Conservation (phyloP, 352 stramenopile genomes). For the Phytophthora europaea region DNA sequence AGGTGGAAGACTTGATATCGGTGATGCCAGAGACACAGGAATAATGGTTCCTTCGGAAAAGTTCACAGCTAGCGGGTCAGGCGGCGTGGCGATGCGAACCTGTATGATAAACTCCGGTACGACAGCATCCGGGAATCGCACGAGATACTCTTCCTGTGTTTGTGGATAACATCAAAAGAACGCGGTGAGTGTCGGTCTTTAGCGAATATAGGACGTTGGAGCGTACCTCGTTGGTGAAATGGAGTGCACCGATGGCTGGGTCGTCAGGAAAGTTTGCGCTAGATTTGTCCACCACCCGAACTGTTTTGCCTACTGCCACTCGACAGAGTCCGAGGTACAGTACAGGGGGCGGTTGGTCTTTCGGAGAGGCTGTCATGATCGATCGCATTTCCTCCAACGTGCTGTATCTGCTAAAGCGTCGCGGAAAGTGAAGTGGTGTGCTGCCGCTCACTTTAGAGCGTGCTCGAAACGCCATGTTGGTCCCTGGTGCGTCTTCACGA, state of each 20-base stretch:
- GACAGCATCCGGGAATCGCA: slow-evolving; percentile 64
- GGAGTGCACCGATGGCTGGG: slow-evolving; percentile 50
- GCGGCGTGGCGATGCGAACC: slow-evolving; percentile 28
- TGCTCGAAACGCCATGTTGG: slow-evolving; percentile 25
- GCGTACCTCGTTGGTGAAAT: slow-evolving; percentile 47
- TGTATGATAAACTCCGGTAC: slow-evolving; percentile 84
- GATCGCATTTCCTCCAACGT: slow-evolving; percentile 59
- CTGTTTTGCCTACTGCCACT: slow-evolving; percentile 68
- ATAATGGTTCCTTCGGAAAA: slow-evolving; percentile 12
- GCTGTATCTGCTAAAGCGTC: slow-evolving; percentile 76
- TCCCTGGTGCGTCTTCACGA: slow-evolving; percentile 36
- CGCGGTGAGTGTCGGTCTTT: background rate
- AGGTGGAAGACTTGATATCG: slow-evolving; percentile 7
- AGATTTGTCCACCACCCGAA: slow-evolving; percentile 29
- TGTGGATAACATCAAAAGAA: background rate
- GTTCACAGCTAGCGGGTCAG: background rate
- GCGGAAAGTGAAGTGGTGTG: slow-evolving; percentile 52
- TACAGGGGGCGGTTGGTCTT: slow-evolving; percentile 10
- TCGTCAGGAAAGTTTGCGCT: slow-evolving; percentile 39
- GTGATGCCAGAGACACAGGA: slow-evolving; percentile 11
- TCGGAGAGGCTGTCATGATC: background rate
- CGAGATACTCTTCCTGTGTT: slow-evolving; percentile 74
- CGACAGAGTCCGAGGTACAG: slow-evolving; percentile 77
- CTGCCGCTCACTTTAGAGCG: slow-evolving; percentile 27
- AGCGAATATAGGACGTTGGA: background rate